phyloP scores from a whole-genome alignment of 1,139 yeast genomes.

The Yamadazyma taylorii region DNA sequence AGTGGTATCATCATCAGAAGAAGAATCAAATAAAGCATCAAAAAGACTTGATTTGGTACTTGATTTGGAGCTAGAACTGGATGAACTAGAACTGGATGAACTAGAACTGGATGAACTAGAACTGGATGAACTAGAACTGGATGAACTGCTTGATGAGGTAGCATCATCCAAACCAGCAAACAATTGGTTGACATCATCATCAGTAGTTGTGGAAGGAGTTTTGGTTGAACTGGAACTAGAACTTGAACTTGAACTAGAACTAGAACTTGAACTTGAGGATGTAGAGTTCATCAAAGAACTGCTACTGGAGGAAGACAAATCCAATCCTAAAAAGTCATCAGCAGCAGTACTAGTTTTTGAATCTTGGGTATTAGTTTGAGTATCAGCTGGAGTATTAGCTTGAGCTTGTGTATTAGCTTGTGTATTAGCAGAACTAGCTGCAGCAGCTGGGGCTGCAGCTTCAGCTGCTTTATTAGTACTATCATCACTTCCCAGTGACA shows the following conservation, averaged over 20 bases:
- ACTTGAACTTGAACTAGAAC: constrained; percentile 14
- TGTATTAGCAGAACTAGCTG: constrained; percentile 18
- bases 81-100: constrained; percentile 5
- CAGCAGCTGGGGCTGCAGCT: constrained; percentile 7
- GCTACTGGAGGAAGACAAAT: constrained; percentile 2
- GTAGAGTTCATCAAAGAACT: constrained; percentile 6
- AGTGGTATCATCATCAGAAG: constrained; percentile 1
- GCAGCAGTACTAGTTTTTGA: constrained; percentile 5
- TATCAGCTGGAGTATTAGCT: constrained; percentile 8
- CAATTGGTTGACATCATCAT: background rate
- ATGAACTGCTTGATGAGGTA: too few relatives aligned
- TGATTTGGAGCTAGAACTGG: constrained; percentile 5
- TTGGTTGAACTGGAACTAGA: constrained; percentile 5
- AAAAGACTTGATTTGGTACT: constrained; percentile 5
- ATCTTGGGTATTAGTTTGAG: constrained; percentile 8
- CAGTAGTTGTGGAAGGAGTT: background rate
- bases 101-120: background rate
- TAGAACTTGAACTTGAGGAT: constrained; percentile 15
- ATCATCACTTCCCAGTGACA: constrained; percentile 3
- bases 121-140: background rate
- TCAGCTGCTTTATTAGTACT: constrained; percentile 9
- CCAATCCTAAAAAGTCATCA: constrained; percentile 1
- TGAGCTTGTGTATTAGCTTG: constrained; percentile 13
- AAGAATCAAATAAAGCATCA: constrained; percentile 2
- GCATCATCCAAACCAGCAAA: background rate